Percentiles rank a stretch among this genome's conserved stretches.
Conservation (phyloP, 1,139 yeast genomes). For the Yarrowia galli region DNA sequence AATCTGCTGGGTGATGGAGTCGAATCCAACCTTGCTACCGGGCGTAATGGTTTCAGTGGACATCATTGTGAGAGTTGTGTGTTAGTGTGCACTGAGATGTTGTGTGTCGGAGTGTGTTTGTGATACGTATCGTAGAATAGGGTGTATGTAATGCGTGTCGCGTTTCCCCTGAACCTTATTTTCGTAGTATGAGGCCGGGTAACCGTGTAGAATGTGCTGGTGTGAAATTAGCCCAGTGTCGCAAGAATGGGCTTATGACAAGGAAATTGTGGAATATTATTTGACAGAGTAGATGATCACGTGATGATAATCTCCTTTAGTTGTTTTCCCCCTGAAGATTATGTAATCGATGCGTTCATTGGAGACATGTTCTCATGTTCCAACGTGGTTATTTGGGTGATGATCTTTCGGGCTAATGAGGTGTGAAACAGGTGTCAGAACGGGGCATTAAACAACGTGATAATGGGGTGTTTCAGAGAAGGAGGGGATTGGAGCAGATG, state of each 20-base stretch:
- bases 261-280: neutral
- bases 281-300: neutral
- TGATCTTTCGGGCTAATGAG: too few species aligned
- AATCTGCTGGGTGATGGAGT: constrained; percentile 93
- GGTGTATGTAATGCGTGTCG: constrained; percentile 33
- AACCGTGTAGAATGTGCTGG: constrained; percentile 2
- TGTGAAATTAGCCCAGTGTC: neutral
- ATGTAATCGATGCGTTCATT: neutral
- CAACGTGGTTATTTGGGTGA: too few species aligned
- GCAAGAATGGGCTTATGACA: neutral
- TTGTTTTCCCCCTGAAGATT: neutral
- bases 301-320: neutral
- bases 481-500: too few species aligned
- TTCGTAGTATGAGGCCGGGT: neutral
- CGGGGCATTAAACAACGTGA: too few species aligned
- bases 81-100: too few species aligned
- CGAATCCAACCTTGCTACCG: constrained; percentile 84
- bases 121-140: constrained; percentile 16
- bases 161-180: constrained; percentile 30
- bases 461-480: too few species aligned
- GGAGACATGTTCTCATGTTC: too few species aligned
- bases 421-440: too few species aligned
- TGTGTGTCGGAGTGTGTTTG: constrained; percentile 18
- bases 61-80: constrained; percentile 1
- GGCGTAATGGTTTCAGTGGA: constrained; percentile 50